Conservation (phyloP, 164 flowering plant species). For the Stephania cephalantha region DNA sequence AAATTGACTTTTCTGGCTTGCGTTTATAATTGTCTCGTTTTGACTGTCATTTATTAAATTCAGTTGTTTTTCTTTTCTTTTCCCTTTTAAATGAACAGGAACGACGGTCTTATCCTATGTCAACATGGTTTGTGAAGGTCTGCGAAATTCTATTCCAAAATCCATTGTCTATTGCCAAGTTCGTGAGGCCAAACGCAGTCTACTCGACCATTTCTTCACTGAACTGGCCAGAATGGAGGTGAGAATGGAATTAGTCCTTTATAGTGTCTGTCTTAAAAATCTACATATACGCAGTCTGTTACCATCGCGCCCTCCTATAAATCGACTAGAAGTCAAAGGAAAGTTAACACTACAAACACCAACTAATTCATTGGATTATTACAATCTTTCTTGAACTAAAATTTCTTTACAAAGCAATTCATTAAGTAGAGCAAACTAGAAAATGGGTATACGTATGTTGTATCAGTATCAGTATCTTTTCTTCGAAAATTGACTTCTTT, state of each 20-base stretch:
- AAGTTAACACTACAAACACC: not conserved
- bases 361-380: not conserved
- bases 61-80: not conserved
- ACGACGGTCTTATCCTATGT: constrained; percentile 73
- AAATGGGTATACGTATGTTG: no score
- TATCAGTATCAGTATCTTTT: not conserved
- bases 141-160: constrained; percentile 83
- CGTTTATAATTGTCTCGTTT: not conserved
- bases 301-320: not conserved
- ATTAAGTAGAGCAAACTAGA: not conserved
- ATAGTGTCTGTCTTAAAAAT: not conserved
- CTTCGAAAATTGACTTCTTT: not conserved
- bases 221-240: constrained; percentile 81
- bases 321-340: not conserved
- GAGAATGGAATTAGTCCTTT: constrained; percentile 5
- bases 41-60: not conserved
- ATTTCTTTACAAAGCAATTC: not conserved
- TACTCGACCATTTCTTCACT: constrained; percentile 80
- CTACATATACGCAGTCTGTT: not conserved
- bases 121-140: constrained; percentile 66
- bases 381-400: not conserved
- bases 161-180: constrained; percentile 80
- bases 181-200: constrained; percentile 75
- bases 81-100: constrained; percentile 37
- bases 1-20: not conserved